Evolutionary conservation across 2,329 filamentous ascomycete genomes (phyloP).

Genomic region (Endocalyx cinctus): DNA sequence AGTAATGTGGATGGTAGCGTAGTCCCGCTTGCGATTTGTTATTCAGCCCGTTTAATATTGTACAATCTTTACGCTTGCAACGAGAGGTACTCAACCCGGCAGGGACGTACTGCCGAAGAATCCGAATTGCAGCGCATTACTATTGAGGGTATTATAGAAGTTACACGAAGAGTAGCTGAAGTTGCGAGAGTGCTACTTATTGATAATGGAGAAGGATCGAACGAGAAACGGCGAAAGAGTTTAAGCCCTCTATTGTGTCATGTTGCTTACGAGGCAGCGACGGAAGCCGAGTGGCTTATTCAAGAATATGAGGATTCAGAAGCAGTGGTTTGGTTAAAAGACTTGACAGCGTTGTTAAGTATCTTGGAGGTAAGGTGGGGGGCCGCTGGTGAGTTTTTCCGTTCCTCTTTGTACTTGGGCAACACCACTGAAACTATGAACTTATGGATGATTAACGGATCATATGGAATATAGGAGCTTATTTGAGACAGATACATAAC

Average conservation of each 20-base stretch:
- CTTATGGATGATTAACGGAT: too few species aligned
- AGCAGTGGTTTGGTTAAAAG: slow-evolving; percentile 8
- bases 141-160: slow-evolving; percentile 9
- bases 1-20: slow-evolving; percentile 1
- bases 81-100: slow-evolving; percentile 12
- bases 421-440: too few species aligned
- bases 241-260: slow-evolving; percentile 12
- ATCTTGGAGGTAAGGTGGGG: slow-evolving; percentile 11
- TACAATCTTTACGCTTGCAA: slow-evolving; percentile 14
- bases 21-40: slow-evolving; percentile 9
- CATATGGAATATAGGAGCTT: slow-evolving; percentile 5
- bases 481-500: slow-evolving; percentile 11
- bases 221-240: not conserved
- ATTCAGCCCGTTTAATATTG: slow-evolving; percentile 12
- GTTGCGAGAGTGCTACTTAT: not conserved
- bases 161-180: not conserved
- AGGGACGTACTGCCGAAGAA: slow-evolving; percentile 13
- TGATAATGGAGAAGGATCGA: not conserved
- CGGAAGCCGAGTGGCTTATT: slow-evolving; percentile 13
- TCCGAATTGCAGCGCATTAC: slow-evolving; percentile 12
- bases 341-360: slow-evolving; percentile 9
- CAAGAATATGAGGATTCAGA: slow-evolving; percentile 10
- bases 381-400: slow-evolving; percentile 8
- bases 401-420: slow-evolving; percentile 1
- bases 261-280: slow-evolving; percentile 9